These are phyloP conservation scores for Phaffomyces opuntiae DNA, from an alignment of 805 yeast genomes.

Conservation along the genomic window DNA sequence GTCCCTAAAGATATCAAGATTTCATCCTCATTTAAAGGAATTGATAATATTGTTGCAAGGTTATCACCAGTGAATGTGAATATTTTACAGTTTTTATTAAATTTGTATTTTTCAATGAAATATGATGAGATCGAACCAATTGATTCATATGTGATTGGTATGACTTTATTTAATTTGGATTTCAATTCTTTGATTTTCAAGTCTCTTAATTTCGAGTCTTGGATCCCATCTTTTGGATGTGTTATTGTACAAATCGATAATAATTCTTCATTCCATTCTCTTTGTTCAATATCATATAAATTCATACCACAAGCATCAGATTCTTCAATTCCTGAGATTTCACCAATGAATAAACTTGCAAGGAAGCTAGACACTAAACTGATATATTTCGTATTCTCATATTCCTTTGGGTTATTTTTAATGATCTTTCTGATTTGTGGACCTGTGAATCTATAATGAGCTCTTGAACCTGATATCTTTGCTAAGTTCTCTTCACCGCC, in stretches of 20 bases:
- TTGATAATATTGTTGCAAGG: slow-evolving; percentile 76
- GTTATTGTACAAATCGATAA: slow-evolving; percentile 34
- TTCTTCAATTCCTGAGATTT: slow-evolving; percentile 60
- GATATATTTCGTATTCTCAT: slow-evolving; percentile 51
- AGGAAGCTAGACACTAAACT: slow-evolving; percentile 75
- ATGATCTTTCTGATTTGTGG: slow-evolving; percentile 79
- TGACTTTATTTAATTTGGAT: slow-evolving; percentile 45
- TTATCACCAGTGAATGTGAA: slow-evolving; percentile 88
- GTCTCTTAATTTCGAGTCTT: slow-evolving; percentile 4
- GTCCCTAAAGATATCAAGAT: slow-evolving; percentile 81
- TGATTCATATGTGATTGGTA: slow-evolving; percentile 40
- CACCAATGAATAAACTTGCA: slow-evolving; percentile 63
- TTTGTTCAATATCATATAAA: slow-evolving; percentile 60
- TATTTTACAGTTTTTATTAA: slow-evolving; percentile 47
- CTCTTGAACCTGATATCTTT: slow-evolving; percentile 71
- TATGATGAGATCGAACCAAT: slow-evolving; percentile 52
- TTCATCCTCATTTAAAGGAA: slow-evolving; percentile 73
- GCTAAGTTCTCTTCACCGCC: slow-evolving; percentile 62
- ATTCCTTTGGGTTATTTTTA: slow-evolving; percentile 42
- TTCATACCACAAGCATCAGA: slow-evolving; percentile 95
- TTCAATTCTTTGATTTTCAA: slow-evolving; percentile 29
- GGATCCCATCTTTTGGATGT: slow-evolving; percentile 21
- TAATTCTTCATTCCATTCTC: slow-evolving; percentile 49
- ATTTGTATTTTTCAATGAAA: slow-evolving; percentile 59
- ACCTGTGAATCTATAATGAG: slow-evolving; percentile 87